Evolutionary conservation across 257 asterid species (phyloP), one percentile per base, ranked within the genome.

Genomic region (Gardenia jasminoides): DNA sequence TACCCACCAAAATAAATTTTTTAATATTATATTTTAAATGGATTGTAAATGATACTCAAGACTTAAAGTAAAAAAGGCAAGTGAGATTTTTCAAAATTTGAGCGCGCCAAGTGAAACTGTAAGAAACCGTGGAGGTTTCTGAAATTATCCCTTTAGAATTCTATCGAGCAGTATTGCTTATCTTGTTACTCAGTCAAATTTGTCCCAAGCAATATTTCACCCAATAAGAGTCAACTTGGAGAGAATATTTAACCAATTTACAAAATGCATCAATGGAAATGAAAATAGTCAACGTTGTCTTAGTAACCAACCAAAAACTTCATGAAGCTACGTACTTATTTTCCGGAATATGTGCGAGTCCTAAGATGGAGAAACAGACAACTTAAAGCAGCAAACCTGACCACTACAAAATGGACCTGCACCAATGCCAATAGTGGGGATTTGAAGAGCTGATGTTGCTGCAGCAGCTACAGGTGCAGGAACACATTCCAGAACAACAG

Each of bases 391-490:
- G 86, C 88, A 76, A 85, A 91, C 98, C 89, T 95, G 99, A 59
- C 98, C 98, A 47, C 97, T 90, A 67, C 99, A 95, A 75, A 88
- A 87, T 31, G 97, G 97, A 36, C 99, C 99, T 30, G 97, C 98
- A 10, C 99, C 98, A 8, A 93, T 90, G 87, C 99, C 99, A 20
- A 95, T 93, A 62, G 99, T 95, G 66, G 99, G 98, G 82, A 95
- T 90, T 78, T 80, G 84, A 80, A 93, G 97, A 82, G 94, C 97
- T 10, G 97, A 86, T 36, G 99, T 92, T 67, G 91, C 87, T 64
- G 99, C 98, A 54, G 98, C 99, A 70, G 98, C 97, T 82, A 95
- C 98, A 72, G 97, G 92, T 36, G 99, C 74, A 73, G 99, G 99
- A 80, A 95, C 93, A 64, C 98, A 95, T 85, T 93, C 98, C 74